Evolutionary conservation across 345 rosid genomes (phyloP).

Genomic region (Brassica juncea): DNA sequence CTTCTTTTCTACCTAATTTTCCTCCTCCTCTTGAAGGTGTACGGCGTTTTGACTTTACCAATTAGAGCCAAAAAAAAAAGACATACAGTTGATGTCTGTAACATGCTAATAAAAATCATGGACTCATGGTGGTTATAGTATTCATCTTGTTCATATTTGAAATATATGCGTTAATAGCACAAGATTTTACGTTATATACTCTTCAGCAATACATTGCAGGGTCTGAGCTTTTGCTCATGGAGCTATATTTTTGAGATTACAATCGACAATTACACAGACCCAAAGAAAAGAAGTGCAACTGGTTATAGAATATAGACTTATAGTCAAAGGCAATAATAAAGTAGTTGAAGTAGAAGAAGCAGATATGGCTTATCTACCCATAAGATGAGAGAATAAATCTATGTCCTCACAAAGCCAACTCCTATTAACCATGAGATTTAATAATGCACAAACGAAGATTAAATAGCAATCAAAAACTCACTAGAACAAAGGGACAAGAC

Average conservation of each 20-base stretch:
- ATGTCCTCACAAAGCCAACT: neutral
- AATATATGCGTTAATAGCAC: neutral
- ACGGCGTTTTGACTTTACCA: slow-evolving; percentile 62
- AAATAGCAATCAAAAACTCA: slow-evolving; percentile 3
- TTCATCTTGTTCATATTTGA: neutral
- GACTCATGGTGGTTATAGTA: neutral
- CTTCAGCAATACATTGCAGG: neutral
- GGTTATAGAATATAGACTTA: neutral
- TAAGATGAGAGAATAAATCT: slow-evolving; percentile 2
- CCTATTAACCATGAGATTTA: neutral
- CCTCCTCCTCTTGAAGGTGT: slow-evolving; percentile 53
- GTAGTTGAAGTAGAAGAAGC: neutral
- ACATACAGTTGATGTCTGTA: neutral
- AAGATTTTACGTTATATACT: neutral
- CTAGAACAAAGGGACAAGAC: slow-evolving; percentile 10
- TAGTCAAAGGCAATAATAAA: neutral
- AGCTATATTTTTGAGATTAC: neutral
- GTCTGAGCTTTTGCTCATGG: neutral
- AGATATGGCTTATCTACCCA: neutral
- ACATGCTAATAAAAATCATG: neutral
- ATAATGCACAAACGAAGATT: slow-evolving; percentile 6
- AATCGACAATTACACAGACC: neutral
- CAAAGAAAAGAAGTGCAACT: neutral
- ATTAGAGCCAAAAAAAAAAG: slow-evolving; percentile 9
- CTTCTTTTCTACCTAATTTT: slow-evolving; percentile 51